Percentiles rank a stretch among this genome's conserved stretches.
Evolutionary conservation across 2,329 filamentous ascomycete species (phyloP).

Genomic region (Pochonia chlamydosporia): DNA sequence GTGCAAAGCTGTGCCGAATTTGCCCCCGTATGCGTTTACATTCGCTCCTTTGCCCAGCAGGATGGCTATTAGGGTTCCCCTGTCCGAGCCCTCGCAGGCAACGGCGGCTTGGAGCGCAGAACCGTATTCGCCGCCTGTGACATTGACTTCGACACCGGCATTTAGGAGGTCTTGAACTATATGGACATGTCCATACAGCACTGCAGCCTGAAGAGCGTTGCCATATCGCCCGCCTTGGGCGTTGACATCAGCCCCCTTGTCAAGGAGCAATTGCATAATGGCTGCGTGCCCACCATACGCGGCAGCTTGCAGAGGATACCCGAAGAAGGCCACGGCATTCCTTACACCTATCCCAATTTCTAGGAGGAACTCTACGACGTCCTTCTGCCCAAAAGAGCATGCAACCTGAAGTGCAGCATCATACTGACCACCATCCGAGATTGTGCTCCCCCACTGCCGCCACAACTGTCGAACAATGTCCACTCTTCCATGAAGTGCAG

Average conservation of each 20-base stretch:
- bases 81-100: background rate
- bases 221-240: background rate
- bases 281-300: too few species aligned
- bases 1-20: background rate
- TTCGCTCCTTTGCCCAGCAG: background rate
- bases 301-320: too few species aligned
- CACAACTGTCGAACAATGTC: too few species aligned
- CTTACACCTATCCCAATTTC: too few species aligned
- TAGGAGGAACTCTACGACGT: too few species aligned
- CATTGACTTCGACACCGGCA: background rate
- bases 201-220: constrained; percentile 1
- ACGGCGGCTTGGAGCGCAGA: background rate
- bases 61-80: background rate
- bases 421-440: too few species aligned
- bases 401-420: too few species aligned
- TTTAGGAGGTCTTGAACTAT: background rate
- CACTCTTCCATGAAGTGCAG: too few species aligned
- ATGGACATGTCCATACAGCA: background rate
- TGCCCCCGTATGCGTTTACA: constrained; percentile 1
- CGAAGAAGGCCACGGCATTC: too few species aligned
- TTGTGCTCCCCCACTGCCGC: too few species aligned
- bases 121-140: background rate
- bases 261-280: background rate
- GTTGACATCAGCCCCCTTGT: constrained; percentile 3
- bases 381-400: too few species aligned